Base-by-base conservation (phyloP, 2,329 filamentous ascomycete species). In the Dichotomopilus funicola region DNA sequence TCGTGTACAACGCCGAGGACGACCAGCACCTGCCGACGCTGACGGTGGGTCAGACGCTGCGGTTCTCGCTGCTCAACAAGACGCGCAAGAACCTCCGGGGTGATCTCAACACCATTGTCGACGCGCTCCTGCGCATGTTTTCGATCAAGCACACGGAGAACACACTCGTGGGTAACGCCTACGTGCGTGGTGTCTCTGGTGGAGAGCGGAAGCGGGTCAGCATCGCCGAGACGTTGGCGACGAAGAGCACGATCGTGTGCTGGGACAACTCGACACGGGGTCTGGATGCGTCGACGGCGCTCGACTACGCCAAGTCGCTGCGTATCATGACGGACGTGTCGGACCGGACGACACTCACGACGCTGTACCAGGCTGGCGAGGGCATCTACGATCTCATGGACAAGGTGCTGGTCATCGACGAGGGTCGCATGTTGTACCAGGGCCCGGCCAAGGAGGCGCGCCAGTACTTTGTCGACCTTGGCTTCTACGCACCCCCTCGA, bases 121-220 rank as follows among this genome's bases (percentile, higher is more conserved):
- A 87, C 0, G 82, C 58, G 3, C 51, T 88, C 4, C 81, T 86
- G 37, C 86, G 86, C 59, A 72, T 89, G 35, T 87, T 88, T 61
- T 84, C 58, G 35, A 86, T 89, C 53, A 78, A 81, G 45, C 85
- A 89, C 64, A 86, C 84, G 0, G 69, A 84, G 51, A 74, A 80
- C 45, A 89, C 86, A 0, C 82, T 82, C 60, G 83, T 89, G 33
- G 87, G 86, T 1, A 82, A 87, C 60, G 84, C 86, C 58, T 78
- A 82, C 35, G 76, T 88, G 7, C 78, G 85, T 19, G 73, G 73
- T 9, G 78, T 87, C 2, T 81, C 77, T 27, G 83, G 83, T 8
- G 83, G 83, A 40, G 83, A 87, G 65, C 76, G 82, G 59, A 89
- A 91, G 71, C 82, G 88, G 66, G 87, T 91, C 5, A 86, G 82